A percentile compares a stretch with the other conserved stretches of the same genome.
Evolutionary conservation across 495 filamentous ascomycete genomes (phyloP).

Genomic region (Penicillium waksmanii): DNA sequence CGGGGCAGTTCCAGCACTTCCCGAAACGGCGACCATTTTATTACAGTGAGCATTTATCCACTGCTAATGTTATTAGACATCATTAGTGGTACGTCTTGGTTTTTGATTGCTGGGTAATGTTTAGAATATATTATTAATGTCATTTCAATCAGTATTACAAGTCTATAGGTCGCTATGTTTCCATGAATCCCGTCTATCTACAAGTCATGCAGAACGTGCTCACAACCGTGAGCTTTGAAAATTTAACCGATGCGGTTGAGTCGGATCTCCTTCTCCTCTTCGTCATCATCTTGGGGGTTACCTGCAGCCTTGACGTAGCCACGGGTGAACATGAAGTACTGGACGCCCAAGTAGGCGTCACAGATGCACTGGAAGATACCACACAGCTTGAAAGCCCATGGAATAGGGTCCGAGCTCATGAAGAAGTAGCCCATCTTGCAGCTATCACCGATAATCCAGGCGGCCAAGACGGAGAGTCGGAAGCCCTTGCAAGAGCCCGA

Average conservation of each 20-base stretch:
- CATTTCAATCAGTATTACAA: conserved; percentile 30
- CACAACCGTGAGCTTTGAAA: conserved; percentile 3
- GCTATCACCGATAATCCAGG: conserved; percentile 87
- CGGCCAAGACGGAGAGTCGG: conserved; percentile 78
- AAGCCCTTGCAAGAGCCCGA: conserved; percentile 87
- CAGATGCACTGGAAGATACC: conserved; percentile 89
- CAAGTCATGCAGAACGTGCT: conserved; percentile 21
- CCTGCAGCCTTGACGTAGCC: conserved; percentile 35
- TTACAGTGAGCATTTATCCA: no score
- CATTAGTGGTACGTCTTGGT: no score
- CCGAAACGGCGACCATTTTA: conserved; percentile 12
- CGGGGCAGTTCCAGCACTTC: conserved; percentile 18
- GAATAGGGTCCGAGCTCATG: conserved; percentile 68
- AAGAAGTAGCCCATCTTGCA: conserved; percentile 98
- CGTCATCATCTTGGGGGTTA: conserved; percentile 25
- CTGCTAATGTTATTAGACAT: no score
- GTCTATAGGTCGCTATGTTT: conserved; percentile 31
- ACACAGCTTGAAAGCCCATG: conserved; percentile 87
- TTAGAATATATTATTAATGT: conserved; percentile 12
- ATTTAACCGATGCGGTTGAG: conserved; percentile 28
- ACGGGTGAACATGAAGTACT: conserved; percentile 82
- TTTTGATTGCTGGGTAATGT: neutral
- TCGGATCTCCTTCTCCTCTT: conserved; percentile 48
- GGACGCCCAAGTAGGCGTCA: conserved; percentile 79
- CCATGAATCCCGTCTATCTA: conserved; percentile 25